Evolutionary conservation across 768 basidiomycete genomes (phyloP).

Genomic region (Phlegmacium glaucopus): DNA sequence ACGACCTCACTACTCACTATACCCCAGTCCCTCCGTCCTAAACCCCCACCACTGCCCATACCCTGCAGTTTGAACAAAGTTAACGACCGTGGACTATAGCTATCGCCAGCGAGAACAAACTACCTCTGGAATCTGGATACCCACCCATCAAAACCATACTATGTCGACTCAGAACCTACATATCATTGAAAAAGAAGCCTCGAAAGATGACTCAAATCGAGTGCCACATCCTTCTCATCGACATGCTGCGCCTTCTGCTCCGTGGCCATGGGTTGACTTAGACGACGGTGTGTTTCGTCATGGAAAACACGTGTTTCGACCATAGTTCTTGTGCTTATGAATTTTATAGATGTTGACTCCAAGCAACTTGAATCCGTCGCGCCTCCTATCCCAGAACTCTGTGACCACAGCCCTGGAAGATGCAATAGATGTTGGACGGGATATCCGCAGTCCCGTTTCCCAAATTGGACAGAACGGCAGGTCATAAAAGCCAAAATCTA

Average conservation of each 20-base stretch:
- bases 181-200: neutral
- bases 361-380: slow-evolving; percentile 27
- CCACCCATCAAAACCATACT: neutral
- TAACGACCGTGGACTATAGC: too few relatives aligned
- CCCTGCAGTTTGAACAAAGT: too few relatives aligned
- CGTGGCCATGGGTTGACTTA: slow-evolving; percentile 43
- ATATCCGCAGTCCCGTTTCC: slow-evolving; percentile 47
- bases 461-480: slow-evolving; percentile 53
- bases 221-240: slow-evolving; percentile 34
- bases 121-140: neutral
- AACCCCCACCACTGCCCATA: too few relatives aligned
- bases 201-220: slow-evolving; percentile 12
- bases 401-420: slow-evolving; percentile 25
- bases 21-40: too few relatives aligned
- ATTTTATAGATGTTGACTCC: slow-evolving; percentile 31
- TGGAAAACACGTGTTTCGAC: slow-evolving; percentile 23
- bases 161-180: slow-evolving; percentile 3
- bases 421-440: slow-evolving; percentile 39
- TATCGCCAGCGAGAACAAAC: too few relatives aligned
- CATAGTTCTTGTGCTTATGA: slow-evolving; percentile 30
- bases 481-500: slow-evolving; percentile 38
- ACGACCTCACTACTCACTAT: too few relatives aligned
- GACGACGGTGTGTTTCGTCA: slow-evolving; percentile 23
- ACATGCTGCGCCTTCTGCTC: slow-evolving; percentile 38
- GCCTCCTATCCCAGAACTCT: slow-evolving; percentile 34